Percentiles rank a stretch among this genome's conserved stretches.
These are phyloP conservation scores for Sungouiozyma intestinalis DNA, from an alignment of 805 yeast genomes.

Conservation along the genomic window DNA sequence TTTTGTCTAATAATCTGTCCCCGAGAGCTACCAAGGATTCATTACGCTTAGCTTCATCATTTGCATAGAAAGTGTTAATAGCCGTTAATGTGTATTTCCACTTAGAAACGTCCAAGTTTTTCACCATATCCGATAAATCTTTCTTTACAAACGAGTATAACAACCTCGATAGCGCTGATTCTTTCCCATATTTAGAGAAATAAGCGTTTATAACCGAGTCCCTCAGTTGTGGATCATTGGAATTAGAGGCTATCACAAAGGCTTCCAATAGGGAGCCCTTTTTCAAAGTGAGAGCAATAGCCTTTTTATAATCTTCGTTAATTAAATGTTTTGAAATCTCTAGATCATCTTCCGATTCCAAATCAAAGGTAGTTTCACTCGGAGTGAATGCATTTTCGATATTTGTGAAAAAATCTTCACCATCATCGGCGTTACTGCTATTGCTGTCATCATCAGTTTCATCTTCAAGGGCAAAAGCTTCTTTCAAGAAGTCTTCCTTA, in stretches of 20 bases:
- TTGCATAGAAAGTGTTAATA: slow-evolving; percentile 43
- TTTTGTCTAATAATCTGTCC: slow-evolving; percentile 51
- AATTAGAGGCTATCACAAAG: slow-evolving; percentile 64
- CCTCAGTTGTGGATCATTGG: slow-evolving; percentile 45
- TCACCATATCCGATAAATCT: slow-evolving; percentile 57
- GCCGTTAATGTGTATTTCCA: slow-evolving; percentile 81
- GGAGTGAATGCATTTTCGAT: slow-evolving; percentile 36
- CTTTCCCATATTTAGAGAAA: slow-evolving; percentile 44
- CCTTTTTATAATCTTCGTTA: slow-evolving; percentile 50
- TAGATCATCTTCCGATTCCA: slow-evolving; percentile 30
- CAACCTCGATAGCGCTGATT: slow-evolving; percentile 55
- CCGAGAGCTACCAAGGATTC: slow-evolving; percentile 58
- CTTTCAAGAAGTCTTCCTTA: slow-evolving; percentile 39
- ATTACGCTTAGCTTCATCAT: slow-evolving; percentile 40
- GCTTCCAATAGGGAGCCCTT: slow-evolving; percentile 67
- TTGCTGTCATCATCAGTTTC: slow-evolving; percentile 14
- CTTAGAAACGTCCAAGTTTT: slow-evolving; percentile 61
- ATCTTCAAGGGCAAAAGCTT: slow-evolving; percentile 31
- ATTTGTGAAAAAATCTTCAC: slow-evolving; percentile 31
- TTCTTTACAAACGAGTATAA: slow-evolving; percentile 52
- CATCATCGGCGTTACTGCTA: slow-evolving; percentile 16
- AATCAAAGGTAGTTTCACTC: slow-evolving; percentile 37
- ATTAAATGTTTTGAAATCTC: slow-evolving; percentile 43
- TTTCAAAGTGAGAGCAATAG: slow-evolving; percentile 56
- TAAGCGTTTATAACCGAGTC: slow-evolving; percentile 62